Percentiles rank a stretch among this genome's conserved stretches.
Evolutionary conservation across 148 eudicot genomes (phyloP).

Genomic region (Cornus controversa): DNA sequence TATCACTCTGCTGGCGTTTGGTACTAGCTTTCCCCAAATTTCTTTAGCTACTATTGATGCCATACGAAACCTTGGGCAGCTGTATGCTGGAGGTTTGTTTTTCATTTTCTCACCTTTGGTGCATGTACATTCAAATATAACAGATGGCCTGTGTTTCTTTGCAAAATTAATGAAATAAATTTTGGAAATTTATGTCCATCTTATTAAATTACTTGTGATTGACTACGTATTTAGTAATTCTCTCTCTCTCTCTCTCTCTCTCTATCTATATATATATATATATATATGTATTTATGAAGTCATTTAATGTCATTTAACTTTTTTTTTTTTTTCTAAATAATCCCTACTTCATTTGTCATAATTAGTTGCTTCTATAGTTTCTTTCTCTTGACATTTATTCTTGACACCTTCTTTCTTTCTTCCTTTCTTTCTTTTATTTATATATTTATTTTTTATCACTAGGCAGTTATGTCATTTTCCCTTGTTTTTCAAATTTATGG

Average conservation of each 20-base stretch:
- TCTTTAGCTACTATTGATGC: conserved; percentile 91
- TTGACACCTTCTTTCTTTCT: no score
- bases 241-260: not conserved
- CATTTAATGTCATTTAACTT: no score
- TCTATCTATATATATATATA: no score
- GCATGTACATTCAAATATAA: not conserved
- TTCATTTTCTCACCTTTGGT: not conserved
- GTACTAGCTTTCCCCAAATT: conserved; percentile 94
- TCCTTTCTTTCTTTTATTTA: no score
- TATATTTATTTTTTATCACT: no score
- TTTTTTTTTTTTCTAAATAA: no score
- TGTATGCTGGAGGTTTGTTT: conserved; percentile 89
- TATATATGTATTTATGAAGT: no score
- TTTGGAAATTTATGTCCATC: not conserved
- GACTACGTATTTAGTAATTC: not conserved
- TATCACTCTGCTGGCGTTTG: conserved; percentile 80
- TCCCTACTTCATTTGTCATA: no score
- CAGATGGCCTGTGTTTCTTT: not conserved
- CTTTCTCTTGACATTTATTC: no score
- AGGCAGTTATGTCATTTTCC: no score
- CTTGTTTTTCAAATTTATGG: no score
- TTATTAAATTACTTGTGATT: not conserved
- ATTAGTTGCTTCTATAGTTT: no score
- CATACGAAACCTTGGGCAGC: conserved; percentile 63
- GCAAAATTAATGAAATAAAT: not conserved